Conservation (phyloP, 495 filamentous ascomycete genomes). For the Cryomyces minteri region DNA sequence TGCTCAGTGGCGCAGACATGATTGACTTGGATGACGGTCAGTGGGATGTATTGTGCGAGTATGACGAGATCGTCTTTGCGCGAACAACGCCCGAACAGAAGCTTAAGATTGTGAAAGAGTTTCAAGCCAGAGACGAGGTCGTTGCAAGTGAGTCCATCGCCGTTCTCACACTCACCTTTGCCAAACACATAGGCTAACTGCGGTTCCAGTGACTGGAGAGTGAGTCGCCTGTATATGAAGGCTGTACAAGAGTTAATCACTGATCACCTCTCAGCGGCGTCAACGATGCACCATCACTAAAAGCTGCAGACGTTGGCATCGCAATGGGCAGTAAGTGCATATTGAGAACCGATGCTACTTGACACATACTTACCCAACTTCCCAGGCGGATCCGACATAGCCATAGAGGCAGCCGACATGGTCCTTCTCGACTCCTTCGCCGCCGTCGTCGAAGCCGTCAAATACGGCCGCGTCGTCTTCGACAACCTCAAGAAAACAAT, state of each 20-base stretch:
- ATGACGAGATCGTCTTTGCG: conserved; percentile 23
- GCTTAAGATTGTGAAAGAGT: conserved; percentile 9
- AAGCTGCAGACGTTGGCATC: conserved; percentile 10
- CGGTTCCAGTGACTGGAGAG: conserved; percentile 4
- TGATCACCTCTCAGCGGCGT: conserved; percentile 8
- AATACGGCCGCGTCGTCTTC: conserved; percentile 10
- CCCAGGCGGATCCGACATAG: conserved; percentile 8
- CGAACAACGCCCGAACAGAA: conserved; percentile 13
- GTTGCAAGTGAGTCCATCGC: not conserved
- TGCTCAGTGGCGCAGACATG: conserved; percentile 19
- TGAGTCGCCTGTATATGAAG: too few relatives aligned
- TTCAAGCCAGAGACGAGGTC: conserved; percentile 4
- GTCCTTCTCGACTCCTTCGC: conserved; percentile 10
- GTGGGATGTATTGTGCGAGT: conserved; percentile 24
- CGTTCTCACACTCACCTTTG: not conserved
- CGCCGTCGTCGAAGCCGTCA: conserved; percentile 8
- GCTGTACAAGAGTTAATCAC: too few relatives aligned
- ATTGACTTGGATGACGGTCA: conserved; percentile 15
- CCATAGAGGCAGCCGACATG: conserved; percentile 12
- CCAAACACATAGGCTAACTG: too few relatives aligned
- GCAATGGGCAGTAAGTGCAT: conserved; percentile 6
- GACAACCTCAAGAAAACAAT: conserved; percentile 13
- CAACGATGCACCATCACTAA: conserved; percentile 11
- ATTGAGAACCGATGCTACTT: too few relatives aligned
- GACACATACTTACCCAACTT: too few relatives aligned